Evolutionary conservation across 2,329 filamentous ascomycete genomes (phyloP).

Genomic region (Colletotrichum cereale): DNA sequence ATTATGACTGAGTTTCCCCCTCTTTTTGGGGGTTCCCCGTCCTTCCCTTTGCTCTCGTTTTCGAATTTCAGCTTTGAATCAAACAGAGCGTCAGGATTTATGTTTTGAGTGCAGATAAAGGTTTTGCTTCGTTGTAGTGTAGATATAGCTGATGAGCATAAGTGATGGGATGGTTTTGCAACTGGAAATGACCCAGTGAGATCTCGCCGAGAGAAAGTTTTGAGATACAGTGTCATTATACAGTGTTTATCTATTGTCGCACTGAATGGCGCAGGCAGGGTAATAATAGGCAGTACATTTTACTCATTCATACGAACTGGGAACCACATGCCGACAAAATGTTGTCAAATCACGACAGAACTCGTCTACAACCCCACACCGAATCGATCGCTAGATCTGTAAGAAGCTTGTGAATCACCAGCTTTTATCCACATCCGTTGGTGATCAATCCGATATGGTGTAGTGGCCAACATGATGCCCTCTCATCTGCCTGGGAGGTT

Average conservation of each 20-base stretch:
- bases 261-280: too few species aligned
- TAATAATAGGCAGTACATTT: too few species aligned
- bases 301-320: too few species aligned
- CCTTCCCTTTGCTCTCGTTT: not conserved
- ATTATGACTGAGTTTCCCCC: not conserved
- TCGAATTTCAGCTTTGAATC: not conserved
- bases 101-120: not conserved
- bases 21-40: not conserved
- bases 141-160: not conserved
- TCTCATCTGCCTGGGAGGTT: not conserved
- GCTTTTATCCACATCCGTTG: not conserved
- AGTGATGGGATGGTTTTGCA: not conserved
- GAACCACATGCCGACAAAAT: not conserved
- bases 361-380: not conserved
- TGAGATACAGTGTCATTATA: not conserved
- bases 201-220: slow-evolving; percentile 19
- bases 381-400: not conserved
- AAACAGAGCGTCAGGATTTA: too few species aligned
- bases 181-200: not conserved
- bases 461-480: slow-evolving; percentile 38
- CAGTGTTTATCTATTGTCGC: too few species aligned
- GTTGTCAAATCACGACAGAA: too few species aligned
- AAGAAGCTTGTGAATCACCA: accelerated
- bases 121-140: not conserved
- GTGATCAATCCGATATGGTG: slow-evolving; percentile 30